phyloP scores from a whole-genome alignment of 805 yeast species.

The Yamadazyma laniorum region DNA sequence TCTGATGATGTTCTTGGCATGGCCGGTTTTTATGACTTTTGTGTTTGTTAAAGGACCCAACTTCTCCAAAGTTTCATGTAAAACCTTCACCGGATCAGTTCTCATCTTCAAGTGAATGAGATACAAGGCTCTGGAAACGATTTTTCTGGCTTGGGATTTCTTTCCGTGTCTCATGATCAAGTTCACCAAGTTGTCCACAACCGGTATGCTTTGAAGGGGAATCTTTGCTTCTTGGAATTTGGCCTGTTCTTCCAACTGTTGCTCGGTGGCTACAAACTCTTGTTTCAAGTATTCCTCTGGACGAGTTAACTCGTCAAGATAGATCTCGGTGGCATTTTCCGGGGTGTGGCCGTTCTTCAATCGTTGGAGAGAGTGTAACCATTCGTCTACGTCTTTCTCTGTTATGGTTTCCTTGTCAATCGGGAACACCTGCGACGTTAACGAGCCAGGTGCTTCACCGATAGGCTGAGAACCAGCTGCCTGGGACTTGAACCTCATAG shows the following conservation, averaged over 20 bases:
- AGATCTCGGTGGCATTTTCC: conserved; percentile 35
- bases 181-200: conserved; percentile 74
- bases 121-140: conserved; percentile 75
- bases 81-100: conserved; percentile 73
- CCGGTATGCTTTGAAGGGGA: conserved; percentile 66
- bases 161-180: conserved; percentile 91
- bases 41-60: conserved; percentile 83
- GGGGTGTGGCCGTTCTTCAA: conserved; percentile 33
- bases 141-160: conserved; percentile 74
- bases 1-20: conserved; percentile 75
- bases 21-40: conserved; percentile 75
- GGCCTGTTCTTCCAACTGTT: conserved; percentile 60
- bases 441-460: conserved; percentile 18
- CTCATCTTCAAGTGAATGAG: conserved; percentile 70
- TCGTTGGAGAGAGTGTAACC: conserved; percentile 45
- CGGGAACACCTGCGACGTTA: conserved; percentile 31
- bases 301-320: conserved; percentile 37
- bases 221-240: conserved; percentile 49
- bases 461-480: conserved; percentile 15
- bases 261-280: conserved; percentile 57
- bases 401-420: conserved; percentile 34
- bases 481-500: conserved; percentile 5
- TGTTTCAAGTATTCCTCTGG: conserved; percentile 34
- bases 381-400: conserved; percentile 43
- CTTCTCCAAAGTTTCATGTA: conserved; percentile 72